Evolutionary conservation across 1,139 yeast species (phyloP).

Genomic region (Sporopachydermia cereana): DNA sequence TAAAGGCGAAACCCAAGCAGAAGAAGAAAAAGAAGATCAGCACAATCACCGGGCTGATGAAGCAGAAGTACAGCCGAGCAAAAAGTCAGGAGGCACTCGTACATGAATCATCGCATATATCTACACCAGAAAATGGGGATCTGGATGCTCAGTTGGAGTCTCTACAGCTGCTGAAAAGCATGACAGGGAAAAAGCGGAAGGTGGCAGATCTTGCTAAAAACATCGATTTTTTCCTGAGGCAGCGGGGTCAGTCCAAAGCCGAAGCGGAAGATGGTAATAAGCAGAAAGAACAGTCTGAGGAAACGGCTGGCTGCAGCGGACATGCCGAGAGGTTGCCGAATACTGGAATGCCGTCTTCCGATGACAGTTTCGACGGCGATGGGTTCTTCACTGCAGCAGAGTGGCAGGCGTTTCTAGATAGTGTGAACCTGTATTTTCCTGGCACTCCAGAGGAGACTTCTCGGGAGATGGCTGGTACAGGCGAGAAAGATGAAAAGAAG

Average conservation of each 20-base stretch:
- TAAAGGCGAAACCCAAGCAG: not conserved
- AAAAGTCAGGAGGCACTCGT: not conserved
- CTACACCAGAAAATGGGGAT: not conserved
- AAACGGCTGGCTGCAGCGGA: too few relatives aligned
- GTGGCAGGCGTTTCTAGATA: not conserved
- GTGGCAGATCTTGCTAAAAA: not conserved
- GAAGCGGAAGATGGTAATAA: not conserved
- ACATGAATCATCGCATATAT: not conserved
- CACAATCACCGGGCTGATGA: slow-evolving; percentile 3
- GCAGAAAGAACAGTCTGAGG: not conserved
- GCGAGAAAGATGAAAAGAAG: not conserved
- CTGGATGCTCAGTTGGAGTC: not conserved
- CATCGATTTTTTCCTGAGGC: not conserved
- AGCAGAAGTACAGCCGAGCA: not conserved
- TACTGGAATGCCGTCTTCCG: not conserved
- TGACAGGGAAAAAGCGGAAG: not conserved
- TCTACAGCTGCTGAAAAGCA: not conserved
- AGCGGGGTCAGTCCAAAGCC: not conserved
- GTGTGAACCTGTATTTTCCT: not conserved
- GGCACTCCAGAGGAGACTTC: not conserved
- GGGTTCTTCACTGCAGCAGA: not conserved
- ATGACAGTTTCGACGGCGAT: not conserved
- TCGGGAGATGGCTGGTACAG: not conserved
- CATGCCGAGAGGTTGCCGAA: not conserved
- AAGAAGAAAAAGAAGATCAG: not conserved